Base-by-base conservation (phyloP, 139 green algal genomes). In the Chlamydomonas sp. region DNA sequence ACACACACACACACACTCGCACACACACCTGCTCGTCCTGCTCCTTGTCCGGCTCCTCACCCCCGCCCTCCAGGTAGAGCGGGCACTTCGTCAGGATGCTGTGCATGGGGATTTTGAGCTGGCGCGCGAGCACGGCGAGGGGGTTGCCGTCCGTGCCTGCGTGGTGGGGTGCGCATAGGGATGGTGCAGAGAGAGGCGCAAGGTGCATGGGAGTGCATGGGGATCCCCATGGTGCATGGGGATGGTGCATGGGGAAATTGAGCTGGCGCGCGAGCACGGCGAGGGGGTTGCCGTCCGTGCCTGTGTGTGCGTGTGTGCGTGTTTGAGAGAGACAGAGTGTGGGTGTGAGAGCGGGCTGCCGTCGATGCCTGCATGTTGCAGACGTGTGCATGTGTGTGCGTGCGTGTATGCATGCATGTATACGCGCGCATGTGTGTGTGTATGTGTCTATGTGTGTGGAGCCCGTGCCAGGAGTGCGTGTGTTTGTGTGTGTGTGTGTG, bases 141-240 rank as follows among this genome's bases (percentile, higher is more conserved):
- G 94, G 94, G 81, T 99, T 98, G 72, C 94, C 90, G 48, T 97
- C 85, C 5, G 92, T 88, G 66, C 94, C 76, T n/a, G n/a, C n/a
- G n/a, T n/a, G n/a, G n/a, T 54, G 43, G 16, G 43, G 43, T 13
- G 20, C 16, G 43, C 81, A 54, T n/a, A 20, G 43, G 43, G 13
- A 20, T 20, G 20, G 20, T 20, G 43, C 43, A 54, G 13, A n/a
- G 43, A 54, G n/a, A n/a, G n/a, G n/a, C n/a, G n/a, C 43, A 54
- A 54, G 43, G 20, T 54, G 43, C 0, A 54, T 54, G 20, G 16
- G 13, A 54, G 13, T 13, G 16, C 43, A 1, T 39, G 10, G 6
- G 50, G 10, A 35, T 61, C 50, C 8, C 10, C 50, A 61, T 26
- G 33, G 8, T 24, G 16, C 50, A 24, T 24, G 50, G 13, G 10